Conservation (phyloP, 768 basidiomycete genomes). For the Mycena alexandri region DNA sequence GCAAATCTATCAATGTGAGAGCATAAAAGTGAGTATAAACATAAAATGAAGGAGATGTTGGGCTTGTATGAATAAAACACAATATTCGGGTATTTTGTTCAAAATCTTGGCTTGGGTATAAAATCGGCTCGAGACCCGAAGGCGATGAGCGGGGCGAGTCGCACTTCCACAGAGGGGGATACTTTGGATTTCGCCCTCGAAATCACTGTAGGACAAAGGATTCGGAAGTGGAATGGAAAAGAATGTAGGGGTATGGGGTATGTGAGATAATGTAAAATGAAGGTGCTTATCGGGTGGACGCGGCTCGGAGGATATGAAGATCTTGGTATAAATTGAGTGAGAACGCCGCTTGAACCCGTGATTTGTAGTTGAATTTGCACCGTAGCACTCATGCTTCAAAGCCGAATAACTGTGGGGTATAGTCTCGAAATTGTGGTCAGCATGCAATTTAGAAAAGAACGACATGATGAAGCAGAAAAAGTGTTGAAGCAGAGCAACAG, state of each 20-base stretch:
- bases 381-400: too few relatives aligned
- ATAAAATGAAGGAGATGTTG: too few relatives aligned
- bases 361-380: neutral
- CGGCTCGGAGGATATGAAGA: neutral
- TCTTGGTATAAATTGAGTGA: neutral
- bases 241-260: neutral
- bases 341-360: neutral
- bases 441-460: neutral
- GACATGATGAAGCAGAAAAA: too few relatives aligned
- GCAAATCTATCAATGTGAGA: too few relatives aligned
- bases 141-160: too few relatives aligned
- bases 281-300: neutral
- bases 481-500: too few relatives aligned
- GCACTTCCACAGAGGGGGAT: too few relatives aligned
- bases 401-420: neutral
- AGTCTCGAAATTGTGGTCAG: slow-evolving; percentile 1
- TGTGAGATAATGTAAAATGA: neutral
- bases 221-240: neutral
- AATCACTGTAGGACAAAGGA: neutral
- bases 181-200: neutral
- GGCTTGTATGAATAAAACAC: too few relatives aligned
- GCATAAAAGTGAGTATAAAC: too few relatives aligned
- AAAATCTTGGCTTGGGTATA: too few relatives aligned
- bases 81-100: too few relatives aligned
- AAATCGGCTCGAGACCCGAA: too few relatives aligned